Evolutionary conservation across 2,329 filamentous ascomycete genomes (phyloP), one percentile per base, ranked within the genome.

Genomic region (Hypoxylon sp.): DNA sequence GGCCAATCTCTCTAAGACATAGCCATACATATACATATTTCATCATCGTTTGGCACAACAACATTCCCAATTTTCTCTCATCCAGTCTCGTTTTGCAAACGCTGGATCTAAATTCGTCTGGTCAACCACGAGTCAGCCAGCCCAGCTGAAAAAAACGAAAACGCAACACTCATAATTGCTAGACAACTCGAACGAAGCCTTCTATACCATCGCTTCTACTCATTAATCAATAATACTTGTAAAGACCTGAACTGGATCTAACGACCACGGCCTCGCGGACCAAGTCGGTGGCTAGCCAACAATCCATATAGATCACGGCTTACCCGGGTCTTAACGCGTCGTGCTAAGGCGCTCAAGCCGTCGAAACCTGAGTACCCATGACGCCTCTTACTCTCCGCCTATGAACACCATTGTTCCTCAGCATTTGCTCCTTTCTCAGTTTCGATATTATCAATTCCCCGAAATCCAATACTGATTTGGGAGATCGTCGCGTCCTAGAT

Each of bases 341-440:
- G 21, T 37, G 19, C 20, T 59, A 61, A 61, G 58, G 59, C 55
- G 52, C 49, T 53, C 56, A 50, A 57, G 55, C 52, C 55, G 32
- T 26, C 44, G 34, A 31, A 20, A 38, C 41, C 13, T 40, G 16
- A 51, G 44, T 20, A 29, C 42, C 35, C 25, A 59, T 56, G 52
- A 57, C 49, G 38, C 36, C 45, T 55, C 34, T 21, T 40, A 26
- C 20, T 44, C 29, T 36, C 31, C 19, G 44, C 27, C 41, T 42
- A 29, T 59, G 32, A 51, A 36, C 29, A 37, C 37, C 45, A 16
- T 23, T n/a, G 29, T 45, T 32, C 40, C n/a, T 45, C 42, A 48
- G n/a, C 23, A 38, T 25, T 26, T 16, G 25, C 15, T 12, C 27
- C 25, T 21, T 35, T 51, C 41, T 53, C 48, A 34, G 42, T 37